phyloP scores from a whole-genome alignment of 352 stramenopile species.

The Phytopythium litorale region DNA sequence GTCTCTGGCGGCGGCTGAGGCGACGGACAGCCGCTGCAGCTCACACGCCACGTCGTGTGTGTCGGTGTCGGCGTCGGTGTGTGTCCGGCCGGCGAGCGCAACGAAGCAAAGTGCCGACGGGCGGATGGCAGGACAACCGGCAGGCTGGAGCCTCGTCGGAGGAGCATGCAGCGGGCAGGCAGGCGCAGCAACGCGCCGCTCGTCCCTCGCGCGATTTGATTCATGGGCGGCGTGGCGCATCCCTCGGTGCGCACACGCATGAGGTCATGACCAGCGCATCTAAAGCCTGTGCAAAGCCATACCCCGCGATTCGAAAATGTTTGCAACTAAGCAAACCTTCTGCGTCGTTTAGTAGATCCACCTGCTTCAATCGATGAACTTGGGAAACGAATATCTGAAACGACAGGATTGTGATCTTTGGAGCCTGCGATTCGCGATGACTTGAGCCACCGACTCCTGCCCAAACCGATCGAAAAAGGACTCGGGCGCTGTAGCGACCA shows the following conservation, averaged over 20 bases:
- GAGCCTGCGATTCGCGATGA: neutral
- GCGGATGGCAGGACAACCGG: neutral
- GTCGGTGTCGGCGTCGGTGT: too few relatives aligned
- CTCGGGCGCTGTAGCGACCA: neutral
- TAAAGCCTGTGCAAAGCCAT: neutral
- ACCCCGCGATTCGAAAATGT: neutral
- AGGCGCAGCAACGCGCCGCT: neutral
- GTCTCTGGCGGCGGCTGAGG: neutral
- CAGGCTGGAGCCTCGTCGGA: neutral
- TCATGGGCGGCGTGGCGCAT: neutral
- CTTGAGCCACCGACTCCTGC: neutral
- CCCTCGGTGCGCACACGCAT: neutral
- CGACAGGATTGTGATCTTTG: neutral
- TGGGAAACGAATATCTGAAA: neutral
- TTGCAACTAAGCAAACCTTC: neutral
- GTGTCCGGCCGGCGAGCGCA: neutral
- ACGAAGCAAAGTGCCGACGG: neutral
- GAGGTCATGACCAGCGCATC: neutral
- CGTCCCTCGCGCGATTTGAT: slow-evolving; percentile 3
- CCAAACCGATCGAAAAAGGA: neutral
- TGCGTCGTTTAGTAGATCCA: neutral
- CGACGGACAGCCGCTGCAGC: neutral
- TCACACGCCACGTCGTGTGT: too few relatives aligned
- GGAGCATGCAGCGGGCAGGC: neutral
- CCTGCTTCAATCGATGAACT: neutral